phyloP scores from a whole-genome alignment of 2,329 filamentous ascomycete species.

The Zymoseptoria ardabiliae region DNA sequence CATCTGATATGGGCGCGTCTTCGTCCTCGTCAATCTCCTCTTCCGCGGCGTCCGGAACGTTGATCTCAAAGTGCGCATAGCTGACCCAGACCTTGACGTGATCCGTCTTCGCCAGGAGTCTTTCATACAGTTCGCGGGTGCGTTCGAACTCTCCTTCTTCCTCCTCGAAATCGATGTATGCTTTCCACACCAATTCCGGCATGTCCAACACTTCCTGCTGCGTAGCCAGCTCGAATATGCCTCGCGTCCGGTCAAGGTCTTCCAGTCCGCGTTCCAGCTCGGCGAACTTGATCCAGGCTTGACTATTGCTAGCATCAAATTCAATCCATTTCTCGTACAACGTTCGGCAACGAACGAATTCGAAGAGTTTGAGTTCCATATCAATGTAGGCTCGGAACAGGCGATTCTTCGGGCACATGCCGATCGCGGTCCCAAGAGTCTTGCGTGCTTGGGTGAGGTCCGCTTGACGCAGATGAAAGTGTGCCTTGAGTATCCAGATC shows the following conservation, averaged over 20 bases:
- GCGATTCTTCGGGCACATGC: slow-evolving; percentile 93
- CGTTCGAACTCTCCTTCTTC: slow-evolving; percentile 75
- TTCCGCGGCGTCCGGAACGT: slow-evolving; percentile 69
- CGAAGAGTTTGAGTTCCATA: slow-evolving; percentile 85
- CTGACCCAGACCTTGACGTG: slow-evolving; percentile 99
- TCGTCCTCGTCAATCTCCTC: slow-evolving; percentile 50
- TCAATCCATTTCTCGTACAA: slow-evolving; percentile 91
- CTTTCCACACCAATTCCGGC: slow-evolving; percentile 96
- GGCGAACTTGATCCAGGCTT: slow-evolving; percentile 94
- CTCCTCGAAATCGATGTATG: slow-evolving; percentile 98
- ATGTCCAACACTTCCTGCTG: slow-evolving; percentile 80
- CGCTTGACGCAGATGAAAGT: slow-evolving; percentile 85
- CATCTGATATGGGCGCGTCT: slow-evolving; percentile 61
- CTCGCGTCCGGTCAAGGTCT: slow-evolving; percentile 77
- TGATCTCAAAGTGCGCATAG: slow-evolving; percentile 97
- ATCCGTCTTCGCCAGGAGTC: slow-evolving; percentile 86
- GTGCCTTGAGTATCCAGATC: slow-evolving; percentile 86
- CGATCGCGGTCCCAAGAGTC: slow-evolving; percentile 80
- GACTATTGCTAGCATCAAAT: slow-evolving; percentile 82
- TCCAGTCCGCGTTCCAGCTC: slow-evolving; percentile 88
- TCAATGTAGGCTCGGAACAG: slow-evolving; percentile 91
- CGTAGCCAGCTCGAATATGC: slow-evolving; percentile 87
- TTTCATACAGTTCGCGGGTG: slow-evolving; percentile 77
- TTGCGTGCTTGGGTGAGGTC: slow-evolving; percentile 76
- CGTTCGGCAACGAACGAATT: slow-evolving; percentile 83